Percentiles rank a stretch among this genome's conserved stretches.
Evolutionary conservation across 2,329 filamentous ascomycete genomes (phyloP).

Genomic region (Metarhizium brunneum): DNA sequence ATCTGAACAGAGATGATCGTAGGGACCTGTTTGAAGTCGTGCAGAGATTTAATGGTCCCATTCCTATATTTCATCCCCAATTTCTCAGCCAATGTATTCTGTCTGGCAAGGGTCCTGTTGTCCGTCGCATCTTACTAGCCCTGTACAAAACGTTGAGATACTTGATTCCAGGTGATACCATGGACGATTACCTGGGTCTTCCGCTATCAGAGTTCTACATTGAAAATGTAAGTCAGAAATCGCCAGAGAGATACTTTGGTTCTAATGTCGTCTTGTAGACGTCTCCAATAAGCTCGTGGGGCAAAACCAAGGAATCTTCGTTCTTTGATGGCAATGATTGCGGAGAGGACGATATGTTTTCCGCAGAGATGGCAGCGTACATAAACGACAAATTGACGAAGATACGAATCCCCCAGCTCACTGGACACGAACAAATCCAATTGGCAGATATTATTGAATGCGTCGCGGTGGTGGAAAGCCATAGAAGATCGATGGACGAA

Average conservation of each 20-base stretch:
- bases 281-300: slow-evolving; percentile 5
- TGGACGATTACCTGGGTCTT: slow-evolving; percentile 70
- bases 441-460: slow-evolving; percentile 80
- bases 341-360: slow-evolving; percentile 54
- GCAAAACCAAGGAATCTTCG: slow-evolving; percentile 21
- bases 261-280: not conserved
- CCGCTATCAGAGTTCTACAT: slow-evolving; percentile 3
- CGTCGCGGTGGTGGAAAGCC: slow-evolving; percentile 72
- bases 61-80: slow-evolving; percentile 88
- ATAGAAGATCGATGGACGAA: slow-evolving; percentile 80
- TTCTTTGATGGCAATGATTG: slow-evolving; percentile 32
- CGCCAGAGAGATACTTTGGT: not conserved
- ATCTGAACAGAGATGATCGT: slow-evolving; percentile 39
- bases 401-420: slow-evolving; percentile 68
- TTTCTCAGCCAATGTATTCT: slow-evolving; percentile 82
- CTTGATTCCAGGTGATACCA: slow-evolving; percentile 66
- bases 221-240: slow-evolving; percentile 2
- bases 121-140: slow-evolving; percentile 62
- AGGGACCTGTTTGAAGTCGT: slow-evolving; percentile 75
- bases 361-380: slow-evolving; percentile 57
- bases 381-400: slow-evolving; percentile 72
- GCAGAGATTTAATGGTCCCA: slow-evolving; percentile 72
- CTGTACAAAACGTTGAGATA: slow-evolving; percentile 74
- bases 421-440: slow-evolving; percentile 78
- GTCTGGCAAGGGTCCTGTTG: slow-evolving; percentile 62